Conservation (phyloP, 2,329 filamentous ascomycete genomes). For the Dothideomycetidae sp. region DNA sequence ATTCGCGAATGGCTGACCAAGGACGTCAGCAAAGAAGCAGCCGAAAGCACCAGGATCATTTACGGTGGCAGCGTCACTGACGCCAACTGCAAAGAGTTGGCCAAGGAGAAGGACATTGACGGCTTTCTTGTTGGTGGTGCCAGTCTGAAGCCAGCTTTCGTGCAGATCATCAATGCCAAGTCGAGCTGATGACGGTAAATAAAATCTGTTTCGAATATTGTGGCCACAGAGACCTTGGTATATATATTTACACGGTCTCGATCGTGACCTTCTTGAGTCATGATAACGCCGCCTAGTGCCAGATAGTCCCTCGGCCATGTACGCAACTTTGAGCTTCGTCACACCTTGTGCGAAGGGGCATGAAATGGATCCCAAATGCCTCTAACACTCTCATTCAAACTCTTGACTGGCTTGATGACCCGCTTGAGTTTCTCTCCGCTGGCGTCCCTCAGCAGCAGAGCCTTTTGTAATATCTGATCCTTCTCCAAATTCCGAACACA, state of each 20-base stretch:
- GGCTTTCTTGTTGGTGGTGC: constrained; percentile 95
- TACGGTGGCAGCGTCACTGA: constrained; percentile 95
- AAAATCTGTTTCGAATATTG: not conserved
- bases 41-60: constrained; percentile 81
- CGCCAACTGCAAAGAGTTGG: constrained; percentile 93
- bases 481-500: constrained; percentile 79
- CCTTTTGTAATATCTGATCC: constrained; percentile 69
- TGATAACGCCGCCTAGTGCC: not conserved
- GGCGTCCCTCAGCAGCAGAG: constrained; percentile 54
- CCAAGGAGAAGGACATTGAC: constrained; percentile 89
- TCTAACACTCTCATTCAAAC: constrained; percentile 49
- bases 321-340: no score
- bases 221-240: not conserved
- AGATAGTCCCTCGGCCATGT: no score
- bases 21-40: constrained; percentile 60
- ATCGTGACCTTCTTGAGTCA: no score
- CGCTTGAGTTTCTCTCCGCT: constrained; percentile 59
- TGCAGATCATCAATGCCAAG: constrained; percentile 55
- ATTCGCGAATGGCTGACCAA: constrained; percentile 76
- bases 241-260: no score
- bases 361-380: constrained; percentile 53
- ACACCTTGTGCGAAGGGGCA: constrained; percentile 38
- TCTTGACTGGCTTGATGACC: constrained; percentile 44
- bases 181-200: constrained; percentile 1
- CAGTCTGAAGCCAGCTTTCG: constrained; percentile 87